Evolutionary conservation across 805 yeast species (phyloP).

Genomic region (Wickerhamomyces strasburgensis): DNA sequence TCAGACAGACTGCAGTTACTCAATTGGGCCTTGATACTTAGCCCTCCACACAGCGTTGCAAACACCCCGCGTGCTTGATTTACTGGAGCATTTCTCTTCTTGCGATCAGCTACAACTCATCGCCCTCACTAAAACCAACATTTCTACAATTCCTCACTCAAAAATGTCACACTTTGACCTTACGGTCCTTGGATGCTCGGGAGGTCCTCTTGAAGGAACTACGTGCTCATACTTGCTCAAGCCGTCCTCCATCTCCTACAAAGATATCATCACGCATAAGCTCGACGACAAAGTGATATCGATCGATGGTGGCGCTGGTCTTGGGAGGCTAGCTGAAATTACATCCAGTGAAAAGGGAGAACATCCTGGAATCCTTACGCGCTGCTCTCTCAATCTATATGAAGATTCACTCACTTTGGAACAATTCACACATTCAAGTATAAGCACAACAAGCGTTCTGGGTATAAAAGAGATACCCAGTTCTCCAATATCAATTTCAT

Average conservation of each 20-base stretch:
- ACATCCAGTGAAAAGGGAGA: constrained; percentile 15
- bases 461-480: constrained; percentile 1
- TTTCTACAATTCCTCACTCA: too few relatives aligned
- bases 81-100: too few relatives aligned
- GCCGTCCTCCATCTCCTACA: constrained; percentile 41
- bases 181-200: constrained; percentile 71
- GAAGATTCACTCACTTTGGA: constrained; percentile 1
- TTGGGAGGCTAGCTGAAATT: constrained; percentile 48
- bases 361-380: constrained; percentile 3
- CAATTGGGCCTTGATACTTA: too few relatives aligned
- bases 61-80: too few relatives aligned
- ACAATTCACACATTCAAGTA: constrained; percentile 3
- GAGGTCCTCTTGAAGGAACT: constrained; percentile 75
- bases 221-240: constrained; percentile 69
- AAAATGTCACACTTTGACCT: constrained; percentile 40
- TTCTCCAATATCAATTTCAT: constrained; percentile 29
- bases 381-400: constrained; percentile 13
- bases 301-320: constrained; percentile 79
- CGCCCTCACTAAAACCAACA: too few relatives aligned
- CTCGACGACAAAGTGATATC: constrained; percentile 41
- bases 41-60: too few relatives aligned
- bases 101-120: too few relatives aligned
- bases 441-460: background rate
- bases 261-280: constrained; percentile 27
- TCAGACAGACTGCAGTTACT: too few relatives aligned